These are phyloP conservation scores for Cudoniella acicularis DNA, from an alignment of 495 filamentous ascomycete species.

Conservation along the genomic window DNA sequence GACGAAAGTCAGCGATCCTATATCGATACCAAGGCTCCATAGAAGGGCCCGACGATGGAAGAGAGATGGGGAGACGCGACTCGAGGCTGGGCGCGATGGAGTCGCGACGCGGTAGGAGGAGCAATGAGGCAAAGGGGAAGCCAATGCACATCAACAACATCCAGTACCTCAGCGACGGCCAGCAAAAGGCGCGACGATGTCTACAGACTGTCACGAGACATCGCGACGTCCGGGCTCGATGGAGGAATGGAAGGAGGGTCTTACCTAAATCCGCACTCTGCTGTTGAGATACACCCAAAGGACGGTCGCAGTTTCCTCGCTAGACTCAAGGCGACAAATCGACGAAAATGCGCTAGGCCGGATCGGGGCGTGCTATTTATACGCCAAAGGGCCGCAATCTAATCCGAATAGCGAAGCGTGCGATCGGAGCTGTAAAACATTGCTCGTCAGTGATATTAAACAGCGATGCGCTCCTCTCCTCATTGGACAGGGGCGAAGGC, in stretches of 20 bases:
- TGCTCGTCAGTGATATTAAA: neutral
- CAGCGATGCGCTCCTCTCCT: neutral
- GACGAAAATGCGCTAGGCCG: conserved; percentile 6
- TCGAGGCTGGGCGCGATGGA: conserved; percentile 22
- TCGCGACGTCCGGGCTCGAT: conserved; percentile 10
- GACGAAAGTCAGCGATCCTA: conserved; percentile 44
- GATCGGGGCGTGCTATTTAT: conserved; percentile 1
- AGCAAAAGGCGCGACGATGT: conserved; percentile 5
- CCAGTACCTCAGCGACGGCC: conserved; percentile 8
- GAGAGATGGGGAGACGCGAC: conserved; percentile 23
- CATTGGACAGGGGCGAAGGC: too few relatives aligned
- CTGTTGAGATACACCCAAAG: conserved; percentile 12
- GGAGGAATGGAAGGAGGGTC: conserved; percentile 22
- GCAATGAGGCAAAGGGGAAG: conserved; percentile 4
- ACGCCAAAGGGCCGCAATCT: neutral
- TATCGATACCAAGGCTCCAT: conserved; percentile 26
- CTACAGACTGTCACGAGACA: conserved; percentile 26
- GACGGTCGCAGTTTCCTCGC: neutral
- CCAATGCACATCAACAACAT: conserved; percentile 20
- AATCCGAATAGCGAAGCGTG: neutral
- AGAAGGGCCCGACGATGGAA: conserved; percentile 13
- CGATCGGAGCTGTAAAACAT: neutral
- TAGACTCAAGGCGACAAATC: neutral
- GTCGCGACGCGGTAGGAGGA: conserved; percentile 24
- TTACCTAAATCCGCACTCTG: conserved; percentile 23